Evolutionary conservation across 176 grass and related monocot genomes (phyloP).

Genomic region (Cenchrus purpureus): DNA sequence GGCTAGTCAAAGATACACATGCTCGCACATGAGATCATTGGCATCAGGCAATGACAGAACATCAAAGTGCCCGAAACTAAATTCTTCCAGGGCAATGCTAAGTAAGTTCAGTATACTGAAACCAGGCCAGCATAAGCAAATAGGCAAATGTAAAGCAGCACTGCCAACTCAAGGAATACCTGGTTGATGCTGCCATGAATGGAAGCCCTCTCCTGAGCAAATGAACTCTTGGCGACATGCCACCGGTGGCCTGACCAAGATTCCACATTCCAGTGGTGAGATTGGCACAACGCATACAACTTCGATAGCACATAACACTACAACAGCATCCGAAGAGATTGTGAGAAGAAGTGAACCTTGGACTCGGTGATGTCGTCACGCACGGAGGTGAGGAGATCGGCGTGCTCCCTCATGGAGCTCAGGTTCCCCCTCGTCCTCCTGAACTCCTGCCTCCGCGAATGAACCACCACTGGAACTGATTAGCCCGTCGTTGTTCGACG

Average conservation of each 20-base stretch:
- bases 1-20: neutral
- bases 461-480: neutral
- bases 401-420: constrained; percentile 89
- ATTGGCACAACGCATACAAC: neutral
- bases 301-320: neutral
- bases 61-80: neutral
- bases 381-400: constrained; percentile 83
- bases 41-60: neutral
- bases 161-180: constrained; percentile 47
- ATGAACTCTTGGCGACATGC: constrained; percentile 90
- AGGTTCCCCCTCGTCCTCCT: constrained; percentile 91
- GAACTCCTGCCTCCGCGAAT: constrained; percentile 63
- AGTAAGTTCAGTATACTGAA: neutral
- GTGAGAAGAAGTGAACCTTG: constrained; percentile 54
- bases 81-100: neutral
- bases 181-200: constrained; percentile 95
- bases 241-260: constrained; percentile 65
- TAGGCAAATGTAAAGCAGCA: neutral
- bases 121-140: neutral
- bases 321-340: neutral
- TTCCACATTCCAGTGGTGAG: neutral
- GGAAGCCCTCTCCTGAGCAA: constrained; percentile 90
- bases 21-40: neutral
- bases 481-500: neutral
- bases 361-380: constrained; percentile 92